These are phyloP conservation scores for Capsella bursapastoris DNA, from an alignment of 345 rosid genomes.

Conservation along the genomic window DNA sequence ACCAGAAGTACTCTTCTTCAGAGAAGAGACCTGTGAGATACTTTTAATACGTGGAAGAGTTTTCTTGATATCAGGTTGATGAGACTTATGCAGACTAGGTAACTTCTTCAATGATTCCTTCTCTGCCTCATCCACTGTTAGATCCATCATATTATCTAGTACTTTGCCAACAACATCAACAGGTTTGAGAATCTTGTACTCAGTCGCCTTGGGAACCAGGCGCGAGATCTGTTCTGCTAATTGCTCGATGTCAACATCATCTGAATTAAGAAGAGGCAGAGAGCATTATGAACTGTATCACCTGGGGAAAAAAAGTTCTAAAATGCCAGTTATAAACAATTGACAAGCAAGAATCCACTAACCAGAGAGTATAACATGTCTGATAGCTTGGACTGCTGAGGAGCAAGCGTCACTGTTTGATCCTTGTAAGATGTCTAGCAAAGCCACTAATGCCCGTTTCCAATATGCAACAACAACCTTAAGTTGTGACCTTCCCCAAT, in stretches of 20 bases:
- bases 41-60: constrained; percentile 48
- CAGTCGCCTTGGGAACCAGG: constrained; percentile 53
- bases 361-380: constrained; percentile 71
- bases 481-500: constrained; percentile 93
- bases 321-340: constrained; percentile 29
- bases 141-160: constrained; percentile 37
- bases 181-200: constrained; percentile 47
- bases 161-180: constrained; percentile 31
- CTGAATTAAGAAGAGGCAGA: constrained; percentile 50
- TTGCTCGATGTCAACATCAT: constrained; percentile 61
- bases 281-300: constrained; percentile 13
- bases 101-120: constrained; percentile 43
- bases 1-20: constrained; percentile 45
- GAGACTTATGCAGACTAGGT: constrained; percentile 47
- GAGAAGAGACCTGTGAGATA: constrained; percentile 41
- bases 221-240: constrained; percentile 64
- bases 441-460: constrained; percentile 70
- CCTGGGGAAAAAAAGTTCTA: constrained; percentile 9
- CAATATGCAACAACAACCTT: constrained; percentile 82
- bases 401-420: constrained; percentile 50
- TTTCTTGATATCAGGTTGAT: constrained; percentile 43
- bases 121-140: constrained; percentile 49
- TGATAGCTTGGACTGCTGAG: constrained; percentile 54
- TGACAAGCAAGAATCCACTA: constrained; percentile 38
- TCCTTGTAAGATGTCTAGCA: constrained; percentile 60